Evolutionary conservation across 495 filamentous ascomycete genomes (phyloP), one percentile per base, ranked within the genome.

Genomic region (Amniculicola lignicola): DNA sequence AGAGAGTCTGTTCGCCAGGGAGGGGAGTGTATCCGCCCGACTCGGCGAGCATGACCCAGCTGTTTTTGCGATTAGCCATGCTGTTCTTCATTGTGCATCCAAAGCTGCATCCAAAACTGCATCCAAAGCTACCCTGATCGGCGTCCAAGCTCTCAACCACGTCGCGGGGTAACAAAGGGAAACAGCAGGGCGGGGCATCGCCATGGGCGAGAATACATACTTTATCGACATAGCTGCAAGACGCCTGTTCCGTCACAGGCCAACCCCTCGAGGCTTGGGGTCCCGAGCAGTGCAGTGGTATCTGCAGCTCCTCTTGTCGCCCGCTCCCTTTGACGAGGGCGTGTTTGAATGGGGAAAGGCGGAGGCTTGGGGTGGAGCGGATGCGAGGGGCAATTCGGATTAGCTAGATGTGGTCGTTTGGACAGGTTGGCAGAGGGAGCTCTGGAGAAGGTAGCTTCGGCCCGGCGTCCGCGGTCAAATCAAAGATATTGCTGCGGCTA

Each of bases 21-120:
- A 90, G 77, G 50, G 78, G 82, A 45, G 88, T 77, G 68, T 89
- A 90, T 55, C 75, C 72, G 56, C 82, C 76, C 12, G 67, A 72
- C 23, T 82, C 75, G 53, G 82, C 75, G 41, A 88, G 79, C 87
- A 90, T 90, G 38, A 91, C 87, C 88, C 88, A 90, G 72, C 87
- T 79, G 57, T 69, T 82, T 65, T 68, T 59, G 19, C 49, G 59
- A 42, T 64, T 52, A 51, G 59, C 23, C 27, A 57, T 66, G 48
- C 36, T 40, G 47, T 51, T 51, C 15, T 1, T 15, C 51, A 50
- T 56, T n/a, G n/a, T n/a, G n/a, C n/a, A n/a, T n/a, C n/a, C n/a
- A n/a, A n/a, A n/a, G n/a, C n/a, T n/a, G n/a, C n/a, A 9, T 40
- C 38, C 5, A 1, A 15, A 3, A 24, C 37, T 19, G 7, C 9